Conservation (phyloP, 176 grass and related monocot species). For the Stipa capillata region DNA sequence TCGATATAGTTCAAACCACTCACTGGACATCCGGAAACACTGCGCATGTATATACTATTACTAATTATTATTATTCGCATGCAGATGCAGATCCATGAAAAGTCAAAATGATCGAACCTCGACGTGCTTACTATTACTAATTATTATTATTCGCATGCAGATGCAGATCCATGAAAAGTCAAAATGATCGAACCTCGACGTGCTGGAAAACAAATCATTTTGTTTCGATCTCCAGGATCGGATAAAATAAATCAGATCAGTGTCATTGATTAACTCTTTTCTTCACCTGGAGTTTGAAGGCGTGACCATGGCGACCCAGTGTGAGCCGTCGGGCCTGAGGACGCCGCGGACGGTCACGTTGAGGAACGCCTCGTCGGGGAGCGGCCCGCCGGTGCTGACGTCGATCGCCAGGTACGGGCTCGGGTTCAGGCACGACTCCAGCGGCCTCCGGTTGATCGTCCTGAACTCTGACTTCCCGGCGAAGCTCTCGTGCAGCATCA, state of each 20-base stretch:
- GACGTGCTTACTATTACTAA: neutral
- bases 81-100: neutral
- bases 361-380: slow-evolving; percentile 57
- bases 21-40: slow-evolving; percentile 47
- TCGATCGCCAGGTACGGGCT: slow-evolving; percentile 51
- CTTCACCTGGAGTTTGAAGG: slow-evolving; percentile 66
- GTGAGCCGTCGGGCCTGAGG: slow-evolving; percentile 15
- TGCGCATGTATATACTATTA: neutral
- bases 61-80: too few species aligned
- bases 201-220: neutral
- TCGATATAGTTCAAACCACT: slow-evolving; percentile 37
- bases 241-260: neutral
- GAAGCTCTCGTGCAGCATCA: slow-evolving; percentile 30
- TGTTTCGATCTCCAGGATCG: too few species aligned
- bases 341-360: slow-evolving; percentile 57
- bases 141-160: too few species aligned
- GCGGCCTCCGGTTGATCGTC: slow-evolving; percentile 56
- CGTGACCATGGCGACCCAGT: slow-evolving; percentile 89
- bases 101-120: slow-evolving; percentile 2
- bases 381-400: slow-evolving; percentile 4
- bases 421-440: slow-evolving; percentile 24
- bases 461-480: slow-evolving; percentile 69
- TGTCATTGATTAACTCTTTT: neutral
- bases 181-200: neutral
- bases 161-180: slow-evolving; percentile 7